Conservation (phyloP, 2,329 filamentous ascomycete genomes). For the Neofusicoccum ribis region DNA sequence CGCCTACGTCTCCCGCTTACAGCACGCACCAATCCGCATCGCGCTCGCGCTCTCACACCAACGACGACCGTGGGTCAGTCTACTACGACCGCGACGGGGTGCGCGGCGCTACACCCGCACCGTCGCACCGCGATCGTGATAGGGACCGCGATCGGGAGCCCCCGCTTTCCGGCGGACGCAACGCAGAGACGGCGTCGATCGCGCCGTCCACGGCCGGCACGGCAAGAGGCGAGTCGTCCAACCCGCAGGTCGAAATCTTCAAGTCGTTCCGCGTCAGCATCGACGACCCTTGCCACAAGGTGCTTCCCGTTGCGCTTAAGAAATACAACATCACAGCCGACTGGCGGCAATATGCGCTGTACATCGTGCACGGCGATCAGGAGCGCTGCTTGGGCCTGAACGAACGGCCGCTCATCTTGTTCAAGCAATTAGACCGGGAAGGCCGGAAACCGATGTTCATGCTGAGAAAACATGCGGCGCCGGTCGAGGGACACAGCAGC, state of each 20-base stretch:
- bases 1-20: constrained; percentile 24
- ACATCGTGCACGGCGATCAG: constrained; percentile 98
- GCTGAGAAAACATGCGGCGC: constrained; percentile 69
- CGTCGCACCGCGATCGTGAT: constrained; percentile 11
- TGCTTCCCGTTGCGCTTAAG: constrained; percentile 89
- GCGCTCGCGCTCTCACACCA: constrained; percentile 26
- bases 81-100: constrained; percentile 5
- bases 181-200: constrained; percentile 26
- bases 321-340: constrained; percentile 99
- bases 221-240: constrained; percentile 30
- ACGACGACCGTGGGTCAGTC: constrained; percentile 24
- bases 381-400: constrained; percentile 89
- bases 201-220: constrained; percentile 14
- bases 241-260: constrained; percentile 83
- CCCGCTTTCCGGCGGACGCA: constrained; percentile 37
- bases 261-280: constrained; percentile 98
- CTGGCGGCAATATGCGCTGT: constrained; percentile 95
- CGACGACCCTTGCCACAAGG: constrained; percentile 97
- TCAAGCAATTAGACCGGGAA: constrained; percentile 96
- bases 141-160: constrained; percentile 24
- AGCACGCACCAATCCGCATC: constrained; percentile 14
- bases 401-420: constrained; percentile 91
- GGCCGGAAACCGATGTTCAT: constrained; percentile 99
- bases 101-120: constrained; percentile 8
- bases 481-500: constrained; percentile 47